Base-by-base conservation (phyloP, 495 filamentous ascomycete species). In the Cudoniella acicularis region DNA sequence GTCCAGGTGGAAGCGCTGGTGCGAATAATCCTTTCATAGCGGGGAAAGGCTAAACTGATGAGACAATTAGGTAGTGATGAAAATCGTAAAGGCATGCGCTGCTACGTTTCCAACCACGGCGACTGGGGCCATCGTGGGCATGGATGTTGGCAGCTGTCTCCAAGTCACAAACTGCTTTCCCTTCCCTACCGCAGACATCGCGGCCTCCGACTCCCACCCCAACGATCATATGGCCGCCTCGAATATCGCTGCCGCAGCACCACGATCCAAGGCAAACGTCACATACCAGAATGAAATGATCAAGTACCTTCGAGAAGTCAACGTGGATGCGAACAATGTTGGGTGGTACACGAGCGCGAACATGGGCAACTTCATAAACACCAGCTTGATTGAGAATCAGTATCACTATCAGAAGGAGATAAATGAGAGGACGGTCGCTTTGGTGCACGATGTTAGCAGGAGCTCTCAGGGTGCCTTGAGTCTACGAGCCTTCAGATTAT, bases 271-370 rank as follows among this genome's bases (percentile, higher is more conserved):
- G 78, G 81, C 89, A 49, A 97, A 96, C 70, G 79, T 84, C 16
- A 77, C 76, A 59, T 98, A 98, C 73, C 92, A 96, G 76, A 88
- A 86, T 59, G 95, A 98, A 75, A 98, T 98, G 94, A 92, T 98
- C 71, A 88, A 90, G 63, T 92, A 91, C 73, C 79, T 98, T 40
- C 85, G 92, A 69, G 95, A 97, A 73, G 95, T 98, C 65, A 98
- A 98, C 70, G 89, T 98, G 55, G 94, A 98, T 72, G 94, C 94
- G 61, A 96, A 98, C 78, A 96, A 91, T 65, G 91, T 95, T 55
- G 94, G 94, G 57, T 98, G 93, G 93, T 98, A 98, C 75, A 96
- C 91, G 54, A 97, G 92, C 74, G 91, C 93, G 58, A 96, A 91
- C 75, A 94, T 98, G 85, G 95, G 94, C 69, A 97, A 97, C 80